These are phyloP conservation scores for Gossypium laxum DNA, from an alignment of 441 rosid species.

Conservation along the genomic window DNA sequence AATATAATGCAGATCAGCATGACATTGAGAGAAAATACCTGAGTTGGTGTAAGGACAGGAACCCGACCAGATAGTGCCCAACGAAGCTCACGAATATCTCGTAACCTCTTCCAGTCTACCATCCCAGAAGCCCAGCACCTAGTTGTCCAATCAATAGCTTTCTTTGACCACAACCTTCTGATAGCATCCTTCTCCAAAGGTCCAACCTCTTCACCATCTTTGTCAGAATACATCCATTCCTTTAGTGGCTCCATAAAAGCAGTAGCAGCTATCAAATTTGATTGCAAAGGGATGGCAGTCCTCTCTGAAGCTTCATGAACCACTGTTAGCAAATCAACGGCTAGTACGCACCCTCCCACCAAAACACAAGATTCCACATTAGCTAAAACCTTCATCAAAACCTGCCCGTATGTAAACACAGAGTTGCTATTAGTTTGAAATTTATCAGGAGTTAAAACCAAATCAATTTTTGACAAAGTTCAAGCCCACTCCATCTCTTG, in stretches of 20 bases:
- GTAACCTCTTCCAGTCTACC: conserved; percentile 91
- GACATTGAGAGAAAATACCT: conserved; percentile 42
- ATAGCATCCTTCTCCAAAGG: conserved; percentile 93
- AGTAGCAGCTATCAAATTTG: conserved; percentile 92
- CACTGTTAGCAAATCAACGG: conserved; percentile 87
- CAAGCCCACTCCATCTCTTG: background rate
- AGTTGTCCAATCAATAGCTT: conserved; percentile 77
- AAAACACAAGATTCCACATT: conserved; percentile 88
- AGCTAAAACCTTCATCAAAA: conserved; percentile 76
- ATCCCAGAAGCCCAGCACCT: conserved; percentile 95
- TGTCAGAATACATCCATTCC: conserved; percentile 89
- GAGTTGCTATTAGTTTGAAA: conserved; percentile 9
- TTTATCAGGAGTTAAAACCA: conserved; percentile 1
- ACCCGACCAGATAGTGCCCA: conserved; percentile 90
- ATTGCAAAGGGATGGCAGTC: conserved; percentile 90
- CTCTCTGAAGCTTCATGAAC: conserved; percentile 96
- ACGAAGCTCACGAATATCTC: conserved; percentile 97
- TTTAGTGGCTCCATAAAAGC: conserved; percentile 99
- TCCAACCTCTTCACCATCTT: conserved; percentile 73
- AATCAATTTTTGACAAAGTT: background rate
- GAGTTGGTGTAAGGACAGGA: conserved; percentile 88
- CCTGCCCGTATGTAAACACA: conserved; percentile 34
- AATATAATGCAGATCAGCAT: conserved; percentile 5
- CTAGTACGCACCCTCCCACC: conserved; percentile 96
- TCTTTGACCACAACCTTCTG: conserved; percentile 94